Evolutionary conservation across 1,139 yeast species (phyloP).

Genomic region (Diutina pseudorugosa): DNA sequence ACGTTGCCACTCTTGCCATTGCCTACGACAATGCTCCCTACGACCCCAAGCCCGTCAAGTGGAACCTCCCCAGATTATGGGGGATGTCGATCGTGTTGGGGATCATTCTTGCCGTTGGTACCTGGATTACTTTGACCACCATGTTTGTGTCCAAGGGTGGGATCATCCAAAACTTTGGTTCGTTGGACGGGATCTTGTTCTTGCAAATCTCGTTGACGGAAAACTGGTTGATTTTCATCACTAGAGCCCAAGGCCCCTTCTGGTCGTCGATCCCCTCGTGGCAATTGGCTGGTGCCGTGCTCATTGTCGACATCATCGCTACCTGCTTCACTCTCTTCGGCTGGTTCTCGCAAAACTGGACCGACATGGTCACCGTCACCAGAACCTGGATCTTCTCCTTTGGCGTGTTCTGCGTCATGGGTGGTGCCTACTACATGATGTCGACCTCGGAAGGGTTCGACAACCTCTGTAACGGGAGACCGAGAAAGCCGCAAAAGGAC

Average conservation of each 20-base stretch:
- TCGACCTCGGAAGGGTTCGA: slow-evolving; percentile 80
- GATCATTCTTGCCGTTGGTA: slow-evolving; percentile 70
- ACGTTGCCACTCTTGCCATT: slow-evolving; percentile 89
- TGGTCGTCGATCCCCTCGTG: slow-evolving; percentile 88
- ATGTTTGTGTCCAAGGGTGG: slow-evolving; percentile 73
- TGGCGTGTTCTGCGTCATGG: slow-evolving; percentile 92
- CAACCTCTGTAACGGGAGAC: slow-evolving; percentile 80
- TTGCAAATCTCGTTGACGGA: slow-evolving; percentile 87
- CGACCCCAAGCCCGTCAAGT: slow-evolving; percentile 93
- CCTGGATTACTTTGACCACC: slow-evolving; percentile 87
- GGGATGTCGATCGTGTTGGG: slow-evolving; percentile 88
- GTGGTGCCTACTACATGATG: slow-evolving; percentile 94
- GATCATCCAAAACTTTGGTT: slow-evolving; percentile 89
- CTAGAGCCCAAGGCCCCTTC: slow-evolving; percentile 94
- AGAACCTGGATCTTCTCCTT: slow-evolving; percentile 92
- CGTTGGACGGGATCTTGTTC: slow-evolving; percentile 83
- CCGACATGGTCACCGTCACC: slow-evolving; percentile 87
- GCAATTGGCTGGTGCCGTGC: slow-evolving; percentile 91
- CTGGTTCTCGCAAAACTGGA: slow-evolving; percentile 98
- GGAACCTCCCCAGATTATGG: slow-evolving; percentile 98
- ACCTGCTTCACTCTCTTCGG: slow-evolving; percentile 90
- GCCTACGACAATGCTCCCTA: slow-evolving; percentile 97
- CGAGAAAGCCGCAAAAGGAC: slow-evolving; percentile 45
- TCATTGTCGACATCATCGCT: slow-evolving; percentile 77
- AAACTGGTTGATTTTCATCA: slow-evolving; percentile 92